Base-by-base conservation (phyloP, 179 eudicot genomes). In the Beta macrorhiza region DNA sequence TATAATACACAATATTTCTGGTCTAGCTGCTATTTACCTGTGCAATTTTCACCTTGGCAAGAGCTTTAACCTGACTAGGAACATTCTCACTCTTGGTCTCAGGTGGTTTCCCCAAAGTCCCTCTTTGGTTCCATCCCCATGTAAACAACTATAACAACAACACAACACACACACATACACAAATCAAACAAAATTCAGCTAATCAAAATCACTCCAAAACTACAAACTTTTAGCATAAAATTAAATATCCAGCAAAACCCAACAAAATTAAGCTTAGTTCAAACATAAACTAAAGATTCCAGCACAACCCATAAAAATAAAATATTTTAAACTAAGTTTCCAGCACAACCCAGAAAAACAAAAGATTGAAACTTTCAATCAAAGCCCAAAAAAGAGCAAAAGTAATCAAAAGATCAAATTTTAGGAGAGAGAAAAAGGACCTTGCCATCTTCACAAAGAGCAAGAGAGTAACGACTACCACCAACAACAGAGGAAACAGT, bases 41-140 rank as follows among this genome's bases (percentile, higher is more conserved):
- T 79, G 94, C 92, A 86, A 96, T 94, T 80, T 94, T 96, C 57
- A 91, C 93, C 85, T 88, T 83, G 70, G 90, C 89, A 80, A 96
- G 97, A 83, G 94, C 92, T 83, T 94, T 94, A 51, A 96, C 99
- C 84, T 86, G 97, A 87, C 93, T 92, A 55, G 99, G 99, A 57
- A 94, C 87, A 80, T 90, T 94, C 90, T 94, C 93, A 56, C 94
- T 88, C 89, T 96, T 96, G 45, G 91, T 91, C 82, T 89, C 93
- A 64, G 97, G 90, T 51, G 96, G 96, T 78, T 92, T 96, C 81
- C 99, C 99, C 83, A 96, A 83, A 45, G 99, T 92, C 70, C 98
- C 99, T 83, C 99, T 94, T 88, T 96, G 99, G 70, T 96, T 96
- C 99, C 99, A 96, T 67, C 99, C 99, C 99, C 99, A 96, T 56